Evolutionary conservation across 2,329 filamentous ascomycete species (phyloP), one percentile per base, ranked within the genome.

Genomic region (Pseudogymnoascus sp.): DNA sequence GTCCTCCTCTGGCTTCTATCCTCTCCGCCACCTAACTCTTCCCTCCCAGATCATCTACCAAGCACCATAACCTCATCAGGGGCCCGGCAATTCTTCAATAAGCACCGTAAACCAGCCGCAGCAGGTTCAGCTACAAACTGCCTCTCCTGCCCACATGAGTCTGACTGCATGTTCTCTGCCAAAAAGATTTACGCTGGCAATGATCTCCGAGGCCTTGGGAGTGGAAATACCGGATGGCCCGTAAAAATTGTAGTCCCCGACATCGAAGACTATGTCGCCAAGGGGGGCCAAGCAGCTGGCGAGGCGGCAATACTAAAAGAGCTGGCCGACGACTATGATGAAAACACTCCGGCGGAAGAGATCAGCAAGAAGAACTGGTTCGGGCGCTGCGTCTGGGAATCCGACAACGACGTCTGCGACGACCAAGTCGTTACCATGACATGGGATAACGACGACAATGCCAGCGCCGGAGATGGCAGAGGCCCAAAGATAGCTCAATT

Each of bases 351-450:
- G 3, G 73, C 76, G 60, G 70, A 74, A 1, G 75, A 79, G n/a
- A 72, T 82, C 1, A 77, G 78, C 2, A 75, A 76, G 4, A 77
- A 80, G 8, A 87, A 87, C 66, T 88, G 92, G 91, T 97, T 92
- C 71, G 94, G 94, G 0, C 85, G 93, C n/a, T 99, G 94, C 71
- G 94, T 97, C 1, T 97, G 87, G 76, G 94, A 97, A 72, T 80
- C 87, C 4, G 92, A 96, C 75, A 99, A 97, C 75, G 87, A 95
- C 70, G 94, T 97, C 42, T 90, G 87, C 69, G 94, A 99, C 73
- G 91, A 97, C 70, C 93, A 97, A 73, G 82, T 88, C 27, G 94
- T 97, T 18, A 93, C 89, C 0, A 84, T 97, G 60, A 85, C 83
- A 3, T 97, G 93, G 92, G 88, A 92, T 10, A 90, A 95, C 48